phyloP scores from a whole-genome alignment of 208 protist species.

The Jaenimonas drosophilae region DNA sequence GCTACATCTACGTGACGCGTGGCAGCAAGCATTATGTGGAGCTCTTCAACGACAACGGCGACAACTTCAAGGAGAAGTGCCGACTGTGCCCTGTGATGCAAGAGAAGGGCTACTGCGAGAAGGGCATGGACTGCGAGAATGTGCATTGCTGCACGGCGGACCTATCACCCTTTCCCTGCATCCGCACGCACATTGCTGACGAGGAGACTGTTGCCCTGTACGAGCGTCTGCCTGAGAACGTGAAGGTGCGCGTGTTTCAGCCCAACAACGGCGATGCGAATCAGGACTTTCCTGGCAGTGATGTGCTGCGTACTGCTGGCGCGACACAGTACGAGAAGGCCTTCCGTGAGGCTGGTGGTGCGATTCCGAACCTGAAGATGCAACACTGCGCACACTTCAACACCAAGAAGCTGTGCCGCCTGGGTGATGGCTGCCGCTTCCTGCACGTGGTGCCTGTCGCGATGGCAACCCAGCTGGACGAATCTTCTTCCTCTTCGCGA shows the following conservation, averaged over 20 bases:
- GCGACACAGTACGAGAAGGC: conserved; percentile 57
- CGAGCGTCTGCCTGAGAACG: conserved; percentile 32
- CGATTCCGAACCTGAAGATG: conserved; percentile 56
- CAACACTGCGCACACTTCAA: conserved; percentile 82
- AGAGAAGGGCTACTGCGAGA: conserved; percentile 21
- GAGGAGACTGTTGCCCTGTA: conserved; percentile 28
- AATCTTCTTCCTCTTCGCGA: too few relatives aligned
- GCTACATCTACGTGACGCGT: conserved; percentile 42
- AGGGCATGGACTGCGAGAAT: conserved; percentile 33
- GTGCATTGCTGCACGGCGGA: conserved; percentile 45
- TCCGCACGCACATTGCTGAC: conserved; percentile 49
- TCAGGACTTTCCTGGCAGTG: conserved; percentile 31
- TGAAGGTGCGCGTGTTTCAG: conserved; percentile 61
- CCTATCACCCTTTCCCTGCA: conserved; percentile 31
- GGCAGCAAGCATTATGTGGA: conserved; percentile 57
- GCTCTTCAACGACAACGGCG: conserved; percentile 67
- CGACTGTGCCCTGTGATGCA: conserved; percentile 37
- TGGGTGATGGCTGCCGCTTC: conserved; percentile 67
- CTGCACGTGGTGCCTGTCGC: conserved; percentile 58
- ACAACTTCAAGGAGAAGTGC: conserved; percentile 75
- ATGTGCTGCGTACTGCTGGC: conserved; percentile 61
- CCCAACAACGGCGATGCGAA: conserved; percentile 50
- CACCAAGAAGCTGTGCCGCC: conserved; percentile 65
- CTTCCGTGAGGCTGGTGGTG: conserved; percentile 15
- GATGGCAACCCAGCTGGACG: conserved; percentile 14